Base-by-base conservation (phyloP, 148 eudicot species). In the Vaccinium myrtillus region DNA sequence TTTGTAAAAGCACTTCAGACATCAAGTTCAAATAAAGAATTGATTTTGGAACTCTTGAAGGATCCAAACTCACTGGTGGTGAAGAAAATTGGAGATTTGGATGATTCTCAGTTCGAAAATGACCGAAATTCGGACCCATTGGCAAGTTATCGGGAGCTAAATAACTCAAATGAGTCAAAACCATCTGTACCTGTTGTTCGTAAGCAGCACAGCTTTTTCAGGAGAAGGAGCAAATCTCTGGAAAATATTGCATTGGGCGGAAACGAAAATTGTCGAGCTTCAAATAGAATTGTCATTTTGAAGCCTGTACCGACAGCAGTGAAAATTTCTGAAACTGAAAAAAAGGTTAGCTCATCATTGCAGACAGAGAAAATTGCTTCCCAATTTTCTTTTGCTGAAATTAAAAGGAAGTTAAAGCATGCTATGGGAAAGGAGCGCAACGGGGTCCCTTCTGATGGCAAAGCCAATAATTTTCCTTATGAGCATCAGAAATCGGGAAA, bases 341-440 rank as follows among this genome's bases (percentile, higher is more conserved):
- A 53, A 30, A 79, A 80, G 32, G 50, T 82, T 80, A 21, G 82
- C 49, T 85, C 91, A 75, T 74, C 87, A 65, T 78, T 88, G 82
- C 92, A 87, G 32, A 75, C 48, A 79, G 92, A 88, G 75, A 90
- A 85, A 75, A 65, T 75, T 36, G 75, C 87, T 83, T 94, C 93
- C n/a, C 90, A 88, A 43, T 97, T 95, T 84, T 95, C 98, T 43
- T 94, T 97, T 74, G 79, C 93, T 1, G 96, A 94, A 88, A 86
- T 97, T 50, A 93, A 89, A 87, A 93, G 94, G 79, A 95, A 86
- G 77, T 86, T 95, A 53, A 94, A 89, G 88, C 89, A 89, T 80
- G 98, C 90, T 6, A 91, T 95, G 90, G 94, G 94, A 83, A 97
- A 91, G 89, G 98, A 97, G 77, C 86, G 88, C 39, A 70, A 70